A percentile compares a stretch with the other conserved stretches of the same genome.
These are phyloP conservation scores for Biancaea sappan DNA, from an alignment of 306 rosid genomes.

Conservation along the genomic window DNA sequence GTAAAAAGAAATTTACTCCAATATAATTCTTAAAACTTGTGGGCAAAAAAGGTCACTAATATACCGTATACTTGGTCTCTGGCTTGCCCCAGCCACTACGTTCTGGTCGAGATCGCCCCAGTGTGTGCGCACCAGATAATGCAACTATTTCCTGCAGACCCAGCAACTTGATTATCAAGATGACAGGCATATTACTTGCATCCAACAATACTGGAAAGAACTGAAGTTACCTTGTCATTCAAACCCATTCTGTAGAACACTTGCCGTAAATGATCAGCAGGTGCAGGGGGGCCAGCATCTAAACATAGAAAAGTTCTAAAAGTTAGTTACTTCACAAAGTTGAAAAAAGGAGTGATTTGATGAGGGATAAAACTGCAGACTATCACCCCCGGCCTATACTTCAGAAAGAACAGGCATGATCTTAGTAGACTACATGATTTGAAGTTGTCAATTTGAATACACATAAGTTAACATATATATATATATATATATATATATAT, in stretches of 20 bases:
- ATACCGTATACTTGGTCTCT: conserved; percentile 91
- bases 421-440: conserved; percentile 7
- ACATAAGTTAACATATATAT: not conserved
- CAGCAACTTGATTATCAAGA: conserved; percentile 39
- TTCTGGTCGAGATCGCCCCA: conserved; percentile 93
- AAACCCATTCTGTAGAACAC: conserved; percentile 97
- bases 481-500: not conserved
- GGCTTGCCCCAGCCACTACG: conserved; percentile 99
- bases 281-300: conserved; percentile 98
- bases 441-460: conserved; percentile 4
- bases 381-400: not conserved
- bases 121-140: conserved; percentile 95
- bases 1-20: not conserved
- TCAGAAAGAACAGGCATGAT: conserved; percentile 1
- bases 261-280: conserved; percentile 86
- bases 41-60: conserved; percentile 19
- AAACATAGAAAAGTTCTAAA: conserved; percentile 33
- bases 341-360: conserved; percentile 5
- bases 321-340: conserved; percentile 5
- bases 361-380: conserved; percentile 1
- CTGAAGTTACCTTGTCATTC: conserved; percentile 68
- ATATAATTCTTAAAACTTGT: not conserved
- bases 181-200: conserved; percentile 20
- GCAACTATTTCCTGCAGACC: conserved; percentile 90
- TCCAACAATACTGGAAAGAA: conserved; percentile 22